A percentile compares a stretch with the other conserved stretches of the same genome.
These are phyloP conservation scores for Lentinula boryana DNA, from an alignment of 768 basidiomycete species.

Conservation along the genomic window DNA sequence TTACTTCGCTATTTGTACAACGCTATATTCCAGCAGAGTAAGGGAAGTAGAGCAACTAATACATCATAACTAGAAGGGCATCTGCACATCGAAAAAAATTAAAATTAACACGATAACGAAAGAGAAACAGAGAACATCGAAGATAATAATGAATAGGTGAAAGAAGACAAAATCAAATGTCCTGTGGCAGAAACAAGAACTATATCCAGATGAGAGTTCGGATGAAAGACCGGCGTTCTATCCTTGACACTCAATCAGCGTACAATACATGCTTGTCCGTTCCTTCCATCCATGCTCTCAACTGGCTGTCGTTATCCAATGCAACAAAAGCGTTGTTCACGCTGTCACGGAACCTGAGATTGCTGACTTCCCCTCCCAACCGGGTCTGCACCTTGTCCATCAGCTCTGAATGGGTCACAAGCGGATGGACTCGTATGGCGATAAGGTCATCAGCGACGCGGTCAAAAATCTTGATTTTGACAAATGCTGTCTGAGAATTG, in stretches of 20 bases:
- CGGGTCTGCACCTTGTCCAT: slow-evolving; percentile 90
- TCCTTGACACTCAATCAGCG: slow-evolving; percentile 45
- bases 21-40: background rate
- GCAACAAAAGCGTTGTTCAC: slow-evolving; percentile 57
- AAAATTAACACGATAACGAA: background rate
- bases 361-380: slow-evolving; percentile 64
- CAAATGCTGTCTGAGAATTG: slow-evolving; percentile 80
- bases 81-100: background rate
- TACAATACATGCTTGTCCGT: slow-evolving; percentile 83
- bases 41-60: background rate
- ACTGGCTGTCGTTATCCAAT: slow-evolving; percentile 55
- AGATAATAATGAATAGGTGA: slow-evolving; percentile 5
- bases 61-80: background rate
- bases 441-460: slow-evolving; percentile 90
- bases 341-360: slow-evolving; percentile 73
- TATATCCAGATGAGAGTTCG: background rate
- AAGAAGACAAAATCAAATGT: slow-evolving; percentile 1
- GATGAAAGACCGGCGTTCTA: background rate
- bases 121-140: slow-evolving; percentile 5
- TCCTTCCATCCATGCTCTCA: slow-evolving; percentile 69
- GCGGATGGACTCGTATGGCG: slow-evolving; percentile 94
- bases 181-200: background rate
- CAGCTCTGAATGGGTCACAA: slow-evolving; percentile 78
- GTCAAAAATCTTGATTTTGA: slow-evolving; percentile 99
- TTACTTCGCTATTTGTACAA: too few species aligned